A percentile compares a stretch with the other conserved stretches of the same genome.
phyloP scores from a whole-genome alignment of 345 rosid genomes.

The Reutealis trisperma region DNA sequence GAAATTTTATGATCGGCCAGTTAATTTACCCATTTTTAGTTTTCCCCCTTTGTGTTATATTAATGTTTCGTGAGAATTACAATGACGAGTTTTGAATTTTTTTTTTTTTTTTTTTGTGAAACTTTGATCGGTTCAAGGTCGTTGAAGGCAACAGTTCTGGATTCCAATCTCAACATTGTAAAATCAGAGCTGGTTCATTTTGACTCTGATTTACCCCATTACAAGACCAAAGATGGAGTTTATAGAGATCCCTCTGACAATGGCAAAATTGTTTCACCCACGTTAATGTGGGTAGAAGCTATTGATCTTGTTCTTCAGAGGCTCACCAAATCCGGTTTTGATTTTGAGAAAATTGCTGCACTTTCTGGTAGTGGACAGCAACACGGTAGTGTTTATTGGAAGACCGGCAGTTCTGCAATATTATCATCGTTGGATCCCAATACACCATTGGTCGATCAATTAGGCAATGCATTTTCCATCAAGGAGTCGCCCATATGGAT shows the following conservation, averaged over 20 bases:
- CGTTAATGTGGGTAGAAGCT: constrained; percentile 98
- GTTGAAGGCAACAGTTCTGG: constrained; percentile 88
- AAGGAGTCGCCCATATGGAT: constrained; percentile 92
- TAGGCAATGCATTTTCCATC: constrained; percentile 60
- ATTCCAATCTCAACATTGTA: constrained; percentile 63
- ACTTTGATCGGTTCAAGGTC: constrained; percentile 52
- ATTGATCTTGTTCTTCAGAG: constrained; percentile 73
- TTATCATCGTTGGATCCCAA: constrained; percentile 57
- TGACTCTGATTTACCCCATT: constrained; percentile 76
- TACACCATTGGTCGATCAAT: constrained; percentile 59
- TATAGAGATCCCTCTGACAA: constrained; percentile 60
- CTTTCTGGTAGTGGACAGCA: constrained; percentile 97
- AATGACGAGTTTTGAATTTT: background rate
- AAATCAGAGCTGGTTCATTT: constrained; percentile 68
- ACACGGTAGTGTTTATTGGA: constrained; percentile 98
- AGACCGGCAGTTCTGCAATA: constrained; percentile 52
- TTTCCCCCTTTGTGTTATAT: background rate
- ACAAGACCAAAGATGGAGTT: constrained; percentile 85
- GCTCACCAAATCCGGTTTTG: constrained; percentile 52
- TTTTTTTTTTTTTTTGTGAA: too few species aligned
- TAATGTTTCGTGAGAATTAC: background rate
- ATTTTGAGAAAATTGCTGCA: constrained; percentile 70
- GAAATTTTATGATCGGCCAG: background rate
- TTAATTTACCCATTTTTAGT: background rate
- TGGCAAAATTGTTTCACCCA: constrained; percentile 90